These are phyloP conservation scores for Pseudozyma sp. DNA, from an alignment of 1,284 basidiomycete species.

Conservation along the genomic window DNA sequence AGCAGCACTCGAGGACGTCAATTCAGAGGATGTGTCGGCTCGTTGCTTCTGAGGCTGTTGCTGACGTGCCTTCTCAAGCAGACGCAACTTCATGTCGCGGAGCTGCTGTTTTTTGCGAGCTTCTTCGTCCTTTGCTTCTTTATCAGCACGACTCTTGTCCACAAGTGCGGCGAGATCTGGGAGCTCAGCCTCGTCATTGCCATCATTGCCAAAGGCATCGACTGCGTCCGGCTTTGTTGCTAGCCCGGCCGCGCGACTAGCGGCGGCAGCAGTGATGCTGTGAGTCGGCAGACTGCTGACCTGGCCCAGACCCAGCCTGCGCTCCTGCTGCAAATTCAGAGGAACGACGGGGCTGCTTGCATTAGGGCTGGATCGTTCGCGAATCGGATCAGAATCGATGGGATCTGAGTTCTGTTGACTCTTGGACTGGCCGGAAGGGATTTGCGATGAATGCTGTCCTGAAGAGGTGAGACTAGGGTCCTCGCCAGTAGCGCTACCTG, in stretches of 20 bases:
- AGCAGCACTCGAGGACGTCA: background rate
- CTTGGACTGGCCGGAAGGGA: conserved; percentile 40
- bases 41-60: conserved; percentile 1
- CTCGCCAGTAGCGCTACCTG: conserved; percentile 6
- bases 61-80: conserved; percentile 30
- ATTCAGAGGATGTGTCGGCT: background rate
- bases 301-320: conserved; percentile 23
- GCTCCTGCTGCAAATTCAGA: conserved; percentile 35
- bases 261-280: conserved; percentile 1
- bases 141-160: conserved; percentile 22
- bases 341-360: conserved; percentile 43
- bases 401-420: conserved; percentile 48
- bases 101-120: conserved; percentile 21
- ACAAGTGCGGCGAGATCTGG: conserved; percentile 43
- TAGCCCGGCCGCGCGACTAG: conserved; percentile 22
- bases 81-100: conserved; percentile 31
- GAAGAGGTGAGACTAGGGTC: conserved; percentile 9
- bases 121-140: conserved; percentile 20
- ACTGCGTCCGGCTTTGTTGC: conserved; percentile 29
- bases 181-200: conserved; percentile 31
- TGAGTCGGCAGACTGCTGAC: conserved; percentile 19
- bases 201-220: conserved; percentile 14
- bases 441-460: conserved; percentile 37
- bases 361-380: conserved; percentile 35
- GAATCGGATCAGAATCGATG: conserved; percentile 48